These are phyloP conservation scores for Fusarium fujikuroi DNA, from an alignment of 2,329 filamentous ascomycete species.

Conservation along the genomic window DNA sequence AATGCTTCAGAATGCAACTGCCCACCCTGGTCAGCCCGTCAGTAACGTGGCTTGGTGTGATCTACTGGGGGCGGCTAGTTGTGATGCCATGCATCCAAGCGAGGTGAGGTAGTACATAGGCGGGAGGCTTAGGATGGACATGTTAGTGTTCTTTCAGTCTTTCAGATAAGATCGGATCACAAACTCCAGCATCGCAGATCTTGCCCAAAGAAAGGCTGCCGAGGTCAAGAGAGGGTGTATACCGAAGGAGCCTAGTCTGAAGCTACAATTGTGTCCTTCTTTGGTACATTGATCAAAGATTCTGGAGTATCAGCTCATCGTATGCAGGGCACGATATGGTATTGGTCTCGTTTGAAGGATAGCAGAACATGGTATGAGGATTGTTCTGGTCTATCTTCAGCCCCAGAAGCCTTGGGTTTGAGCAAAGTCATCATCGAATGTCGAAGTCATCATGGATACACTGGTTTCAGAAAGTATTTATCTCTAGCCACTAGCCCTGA, in stretches of 20 bases:
- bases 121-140: background rate
- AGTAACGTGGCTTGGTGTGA: slow-evolving; percentile 11
- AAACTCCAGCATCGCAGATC: slow-evolving; percentile 27
- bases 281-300: background rate
- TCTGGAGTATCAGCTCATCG: background rate
- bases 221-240: slow-evolving; percentile 18
- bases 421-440: background rate
- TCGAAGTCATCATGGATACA: background rate
- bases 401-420: background rate
- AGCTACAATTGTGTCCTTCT: background rate
- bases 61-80: background rate
- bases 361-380: background rate
- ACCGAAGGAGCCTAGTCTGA: slow-evolving; percentile 3
- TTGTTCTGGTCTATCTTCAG: background rate
- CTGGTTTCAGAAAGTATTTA: background rate
- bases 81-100: slow-evolving; percentile 22
- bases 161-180: slow-evolving; percentile 7
- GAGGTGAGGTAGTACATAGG: background rate
- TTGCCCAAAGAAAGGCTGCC: slow-evolving; percentile 32
- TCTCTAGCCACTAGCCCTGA: background rate
- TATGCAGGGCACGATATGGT: background rate
- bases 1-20: background rate
- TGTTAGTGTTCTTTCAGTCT: background rate
- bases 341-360: background rate
- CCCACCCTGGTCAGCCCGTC: background rate